Percentiles rank a stretch among this genome's conserved stretches.
Conservation (phyloP, 2,329 filamentous ascomycete species). For the Colletotrichum plurivorum region DNA sequence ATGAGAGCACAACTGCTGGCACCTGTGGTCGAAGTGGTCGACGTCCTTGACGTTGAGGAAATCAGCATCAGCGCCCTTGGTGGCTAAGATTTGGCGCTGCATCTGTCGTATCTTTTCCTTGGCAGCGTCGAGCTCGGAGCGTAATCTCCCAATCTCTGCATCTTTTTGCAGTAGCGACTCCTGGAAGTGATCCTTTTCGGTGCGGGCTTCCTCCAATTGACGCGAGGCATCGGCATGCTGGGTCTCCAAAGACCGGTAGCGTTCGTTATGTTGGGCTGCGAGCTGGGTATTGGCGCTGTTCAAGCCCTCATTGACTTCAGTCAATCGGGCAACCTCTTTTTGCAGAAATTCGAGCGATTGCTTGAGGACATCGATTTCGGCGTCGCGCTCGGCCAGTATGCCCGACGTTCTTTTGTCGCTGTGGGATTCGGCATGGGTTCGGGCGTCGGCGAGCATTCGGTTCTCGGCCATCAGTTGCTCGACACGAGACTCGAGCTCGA, state of each 20-base stretch:
- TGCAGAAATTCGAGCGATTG: constrained; percentile 85
- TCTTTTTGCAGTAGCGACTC: constrained; percentile 85
- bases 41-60: constrained; percentile 88
- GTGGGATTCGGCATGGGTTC: constrained; percentile 76
- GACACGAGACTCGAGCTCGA: constrained; percentile 89
- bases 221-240: constrained; percentile 76
- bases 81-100: constrained; percentile 68
- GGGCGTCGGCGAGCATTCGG: constrained; percentile 73
- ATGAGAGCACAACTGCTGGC: constrained; percentile 94
- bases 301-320: constrained; percentile 86
- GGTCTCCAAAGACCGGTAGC: constrained; percentile 76
- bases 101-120: constrained; percentile 71
- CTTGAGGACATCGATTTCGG: constrained; percentile 86
- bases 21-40: constrained; percentile 95
- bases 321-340: constrained; percentile 84
- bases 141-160: constrained; percentile 83
- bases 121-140: constrained; percentile 82
- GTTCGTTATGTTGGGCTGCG: constrained; percentile 80
- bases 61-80: constrained; percentile 74
- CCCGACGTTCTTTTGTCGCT: constrained; percentile 76
- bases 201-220: constrained; percentile 78
- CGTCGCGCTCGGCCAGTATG: constrained; percentile 84
- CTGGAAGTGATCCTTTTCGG: constrained; percentile 74
- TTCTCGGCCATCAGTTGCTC: constrained; percentile 92
- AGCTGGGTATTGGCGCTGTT: constrained; percentile 83